Evolutionary conservation across 2,329 filamentous ascomycete genomes (phyloP), one percentile per base, ranked within the genome.

Genomic region (Calonectria pseudoreteaudii): DNA sequence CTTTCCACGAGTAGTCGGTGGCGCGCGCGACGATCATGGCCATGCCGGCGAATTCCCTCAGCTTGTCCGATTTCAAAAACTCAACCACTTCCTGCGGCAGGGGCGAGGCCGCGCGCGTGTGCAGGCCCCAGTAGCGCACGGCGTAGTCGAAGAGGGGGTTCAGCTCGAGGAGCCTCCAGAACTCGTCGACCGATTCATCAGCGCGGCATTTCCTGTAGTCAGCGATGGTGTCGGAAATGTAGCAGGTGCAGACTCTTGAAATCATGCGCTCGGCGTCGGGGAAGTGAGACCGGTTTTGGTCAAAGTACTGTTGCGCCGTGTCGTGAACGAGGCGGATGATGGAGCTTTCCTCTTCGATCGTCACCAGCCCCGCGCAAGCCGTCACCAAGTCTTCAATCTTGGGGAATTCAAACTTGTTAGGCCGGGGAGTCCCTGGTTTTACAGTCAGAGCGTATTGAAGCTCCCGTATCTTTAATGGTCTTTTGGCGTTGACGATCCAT

Each of bases 261-360:
- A 72, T 53, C 11, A 69, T 5, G 16, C 5, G 16, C n/a, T 73
- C 58, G 1, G 52, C 67, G 5, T 62, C 26, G 3, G 80, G 80
- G 58, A 87, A 82, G 75, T 80, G 41, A 0, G 11, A 38, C n/a
- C 66, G 64, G 4, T 66, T 83, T 11, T 72, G 58, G 20, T 85
- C 78, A 34, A 88, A 82, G 73, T 86, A 88, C 53, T 87, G 83
- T 53, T 87, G 83, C 1, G 85, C 81, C 0, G 86, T 87, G 71
- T 86, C 85, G 71, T 88, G 86, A 5, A 87, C 85, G 0, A 88
- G 74, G 5, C 84, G 81, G 11, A 87, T 80, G 38, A 84, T 76
- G 38, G 78, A 53, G 62, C 80, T 87, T 50, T 84, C 75, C 64
- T 83, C 69, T 50, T 88, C 84, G n/a, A 86, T 34, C 0, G 80